A percentile compares a stretch with the other conserved stretches of the same genome.
These are phyloP conservation scores for Russula vinacea DNA, from an alignment of 768 basidiomycete species.

Conservation along the genomic window DNA sequence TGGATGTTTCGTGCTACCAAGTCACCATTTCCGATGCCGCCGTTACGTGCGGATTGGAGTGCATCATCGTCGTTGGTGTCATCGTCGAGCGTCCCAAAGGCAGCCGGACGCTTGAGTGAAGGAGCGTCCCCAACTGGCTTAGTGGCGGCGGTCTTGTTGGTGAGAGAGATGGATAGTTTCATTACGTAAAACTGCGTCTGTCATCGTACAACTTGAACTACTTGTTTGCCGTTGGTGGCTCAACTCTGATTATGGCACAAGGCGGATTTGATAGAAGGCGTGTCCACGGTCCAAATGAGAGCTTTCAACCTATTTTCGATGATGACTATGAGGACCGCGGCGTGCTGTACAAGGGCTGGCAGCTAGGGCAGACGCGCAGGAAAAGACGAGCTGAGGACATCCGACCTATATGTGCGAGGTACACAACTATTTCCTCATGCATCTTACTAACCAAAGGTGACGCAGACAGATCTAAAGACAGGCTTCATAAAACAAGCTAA, in stretches of 20 bases:
- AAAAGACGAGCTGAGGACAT: slow-evolving; percentile 61
- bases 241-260: slow-evolving; percentile 36
- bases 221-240: neutral
- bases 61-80: slow-evolving; percentile 52
- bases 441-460: slow-evolving; percentile 15
- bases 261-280: slow-evolving; percentile 77
- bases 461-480: slow-evolving; percentile 70
- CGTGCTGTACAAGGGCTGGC: slow-evolving; percentile 35
- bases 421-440: slow-evolving; percentile 16
- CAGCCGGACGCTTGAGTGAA: slow-evolving; percentile 54
- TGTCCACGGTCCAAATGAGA: slow-evolving; percentile 88
- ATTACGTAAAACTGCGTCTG: slow-evolving; percentile 39
- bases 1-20: slow-evolving; percentile 55
- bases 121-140: slow-evolving; percentile 55
- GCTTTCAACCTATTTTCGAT: slow-evolving; percentile 60
- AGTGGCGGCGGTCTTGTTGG: slow-evolving; percentile 44
- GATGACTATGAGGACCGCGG: slow-evolving; percentile 35
- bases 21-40: slow-evolving; percentile 51
- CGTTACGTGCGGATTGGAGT: slow-evolving; percentile 43
- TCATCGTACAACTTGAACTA: slow-evolving; percentile 4
- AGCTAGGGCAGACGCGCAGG: slow-evolving; percentile 42
- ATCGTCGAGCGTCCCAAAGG: slow-evolving; percentile 63
- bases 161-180: slow-evolving; percentile 90
- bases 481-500: slow-evolving; percentile 92
- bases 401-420: slow-evolving; percentile 76